Evolutionary conservation across 148 eudicot genomes (phyloP).

Genomic region (Chenopodium quinoa): DNA sequence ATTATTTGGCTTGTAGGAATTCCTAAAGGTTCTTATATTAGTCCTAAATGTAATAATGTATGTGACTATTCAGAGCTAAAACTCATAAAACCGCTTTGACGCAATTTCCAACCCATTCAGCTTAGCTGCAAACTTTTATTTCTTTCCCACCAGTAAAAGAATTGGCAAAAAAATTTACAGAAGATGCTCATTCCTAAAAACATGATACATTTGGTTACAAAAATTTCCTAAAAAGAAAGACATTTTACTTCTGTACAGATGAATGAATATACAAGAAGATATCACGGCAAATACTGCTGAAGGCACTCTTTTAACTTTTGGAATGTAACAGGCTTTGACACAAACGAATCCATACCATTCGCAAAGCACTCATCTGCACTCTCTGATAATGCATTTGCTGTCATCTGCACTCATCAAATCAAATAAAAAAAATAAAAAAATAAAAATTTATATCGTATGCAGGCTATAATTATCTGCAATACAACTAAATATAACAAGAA

Average conservation of each 20-base stretch:
- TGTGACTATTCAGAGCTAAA: no score
- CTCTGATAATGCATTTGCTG: constrained; percentile 85
- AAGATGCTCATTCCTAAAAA: constrained; percentile 22
- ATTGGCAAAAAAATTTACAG: constrained; percentile 24
- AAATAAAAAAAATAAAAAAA: not conserved
- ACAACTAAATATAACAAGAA: not conserved
- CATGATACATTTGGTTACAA: constrained; percentile 49
- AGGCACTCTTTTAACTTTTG: constrained; percentile 80
- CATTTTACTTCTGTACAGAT: constrained; percentile 49
- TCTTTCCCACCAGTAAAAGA: constrained; percentile 19
- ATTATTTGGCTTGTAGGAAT: constrained; percentile 22
- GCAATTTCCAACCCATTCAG: constrained; percentile 8
- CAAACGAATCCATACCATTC: constrained; percentile 91
- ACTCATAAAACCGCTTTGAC: not conserved
- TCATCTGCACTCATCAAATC: constrained; percentile 64
- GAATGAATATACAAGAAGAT: constrained; percentile 45
- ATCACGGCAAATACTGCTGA: constrained; percentile 43
- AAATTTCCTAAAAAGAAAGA: constrained; percentile 56
- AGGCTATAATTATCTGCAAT: not conserved
- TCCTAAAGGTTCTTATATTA: constrained; percentile 36
- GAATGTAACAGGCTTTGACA: constrained; percentile 88
- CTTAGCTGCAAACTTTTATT: constrained; percentile 31
- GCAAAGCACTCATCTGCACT: constrained; percentile 88
- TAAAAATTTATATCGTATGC: not conserved
- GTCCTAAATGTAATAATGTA: not conserved